Conservation (phyloP, 176 grass and related monocot species). For the Dactylis glomerata region DNA sequence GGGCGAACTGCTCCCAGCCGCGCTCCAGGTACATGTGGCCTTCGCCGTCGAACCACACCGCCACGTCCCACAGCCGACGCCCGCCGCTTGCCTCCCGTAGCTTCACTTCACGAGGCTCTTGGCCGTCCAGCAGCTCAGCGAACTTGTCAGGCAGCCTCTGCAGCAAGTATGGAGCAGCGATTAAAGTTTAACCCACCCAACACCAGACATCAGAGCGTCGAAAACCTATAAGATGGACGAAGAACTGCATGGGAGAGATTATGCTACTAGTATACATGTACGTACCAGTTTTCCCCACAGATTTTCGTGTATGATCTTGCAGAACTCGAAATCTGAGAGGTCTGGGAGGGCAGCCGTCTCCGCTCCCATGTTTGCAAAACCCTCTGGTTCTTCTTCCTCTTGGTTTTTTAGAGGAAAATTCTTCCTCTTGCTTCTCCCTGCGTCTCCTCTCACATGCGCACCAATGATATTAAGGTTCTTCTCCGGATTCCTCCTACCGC, state of each 20-base stretch:
- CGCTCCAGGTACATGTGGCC: constrained; percentile 12
- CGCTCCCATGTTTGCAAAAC: background rate
- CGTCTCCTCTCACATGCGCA: background rate
- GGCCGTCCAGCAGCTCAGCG: background rate
- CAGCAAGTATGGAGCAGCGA: background rate
- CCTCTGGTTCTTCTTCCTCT: background rate
- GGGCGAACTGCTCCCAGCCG: constrained; percentile 33
- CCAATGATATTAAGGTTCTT: background rate
- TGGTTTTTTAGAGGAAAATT: no score
- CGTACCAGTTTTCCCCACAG: constrained; percentile 21
- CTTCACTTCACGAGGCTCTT: constrained; percentile 15
- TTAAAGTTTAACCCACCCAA: background rate
- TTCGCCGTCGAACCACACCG: constrained; percentile 1
- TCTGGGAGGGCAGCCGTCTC: background rate
- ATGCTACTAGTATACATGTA: background rate
- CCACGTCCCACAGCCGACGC: constrained; percentile 18
- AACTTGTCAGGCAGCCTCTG: constrained; percentile 41
- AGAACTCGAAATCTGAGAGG: constrained; percentile 28
- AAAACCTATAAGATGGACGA: background rate
- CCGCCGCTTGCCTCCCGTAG: constrained; percentile 6
- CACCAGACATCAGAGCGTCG: background rate
- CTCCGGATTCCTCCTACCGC: background rate
- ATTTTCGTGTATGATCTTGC: constrained; percentile 22
- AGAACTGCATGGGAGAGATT: background rate
- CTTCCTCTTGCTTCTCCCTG: background rate